Base-by-base conservation (phyloP, 768 basidiomycete species). In the Mrakia gelida region DNA sequence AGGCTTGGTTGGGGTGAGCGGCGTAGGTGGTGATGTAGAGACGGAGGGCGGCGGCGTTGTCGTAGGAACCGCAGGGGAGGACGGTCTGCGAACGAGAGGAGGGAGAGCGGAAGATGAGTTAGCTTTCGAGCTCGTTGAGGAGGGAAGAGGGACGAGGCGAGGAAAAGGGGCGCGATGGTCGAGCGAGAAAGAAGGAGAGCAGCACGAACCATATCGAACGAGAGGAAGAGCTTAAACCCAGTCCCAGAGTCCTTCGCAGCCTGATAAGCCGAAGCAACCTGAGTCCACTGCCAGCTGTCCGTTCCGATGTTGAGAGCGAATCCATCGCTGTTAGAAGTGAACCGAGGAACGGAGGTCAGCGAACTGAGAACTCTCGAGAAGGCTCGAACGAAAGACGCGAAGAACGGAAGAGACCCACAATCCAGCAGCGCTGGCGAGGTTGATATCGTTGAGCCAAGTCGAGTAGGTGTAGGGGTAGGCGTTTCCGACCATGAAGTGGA, bases 241-340 rank as follows among this genome's bases (percentile, higher is more conserved):
- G 74, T 75, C 2, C 78, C 74, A 11, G 75, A 79, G 21, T 54
- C 73, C n/a, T 90, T 89, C 26, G 82, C 45, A 41, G 73, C 71
- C 26, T 86, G 86, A 83, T 84, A 92, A 86, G 91, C 92, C 76
- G 89, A 87, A 54, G 87, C 86, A 13, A 92, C 88, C 73, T 89
- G 88, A 63, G 84, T 85, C 54, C 87, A 85, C 80, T 92, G 88
- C 90, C 91, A 92, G 61, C 83, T 79, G 81, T 92, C 90, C 0
- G 80, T 81, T 32, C 92, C 92, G 65, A 90, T 86, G 81, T 92
- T 92, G 75, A 93, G 86, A 0, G 90, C 80, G 70, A 84, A 83
- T 5, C 81, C 83, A 65, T 81, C 80, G 26, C 49, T 52, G 18
- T 21, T 11, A 13, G 11, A 45, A 45, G 9, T 10, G 18, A 52